Percentiles rank a stretch among this genome's conserved stretches.
These are phyloP conservation scores for Dioscorea dumetorum DNA, from an alignment of 106 monocot genomes.

Conservation along the genomic window DNA sequence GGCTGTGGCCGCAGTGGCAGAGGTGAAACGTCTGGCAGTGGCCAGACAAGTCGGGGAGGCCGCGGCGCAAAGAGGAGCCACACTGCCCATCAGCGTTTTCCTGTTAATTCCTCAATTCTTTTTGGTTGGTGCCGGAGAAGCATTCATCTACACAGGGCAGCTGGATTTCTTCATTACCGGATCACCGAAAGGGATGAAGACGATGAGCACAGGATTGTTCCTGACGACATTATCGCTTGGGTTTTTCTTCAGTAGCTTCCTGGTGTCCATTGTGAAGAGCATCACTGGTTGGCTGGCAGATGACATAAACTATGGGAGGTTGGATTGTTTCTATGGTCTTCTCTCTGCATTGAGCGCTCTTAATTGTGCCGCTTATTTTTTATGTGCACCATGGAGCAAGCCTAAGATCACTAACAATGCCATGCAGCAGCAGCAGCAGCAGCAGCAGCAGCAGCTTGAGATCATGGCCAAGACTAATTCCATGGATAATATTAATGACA, in stretches of 20 bases:
- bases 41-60: constrained; percentile 3
- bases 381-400: constrained; percentile 23
- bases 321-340: constrained; percentile 76
- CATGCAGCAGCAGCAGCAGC: too few species aligned
- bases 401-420: constrained; percentile 1
- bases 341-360: constrained; percentile 42
- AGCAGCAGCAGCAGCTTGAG: too few species aligned
- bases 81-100: constrained; percentile 72
- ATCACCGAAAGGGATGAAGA: constrained; percentile 85
- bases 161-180: constrained; percentile 88
- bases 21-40: constrained; percentile 43
- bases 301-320: constrained; percentile 58
- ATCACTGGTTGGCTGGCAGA: constrained; percentile 69
- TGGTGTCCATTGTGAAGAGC: constrained; percentile 53
- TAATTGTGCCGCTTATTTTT: constrained; percentile 44
- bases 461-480: too few species aligned
- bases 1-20: constrained; percentile 41
- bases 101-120: constrained; percentile 73
- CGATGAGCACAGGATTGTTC: constrained; percentile 87
- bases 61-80: not conserved
- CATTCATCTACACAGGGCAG: constrained; percentile 84
- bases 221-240: constrained; percentile 75
- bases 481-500: too few species aligned
- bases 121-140: constrained; percentile 84
- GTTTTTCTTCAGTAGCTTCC: constrained; percentile 71